Conservation (phyloP, 495 filamentous ascomycete genomes). For the Pyrenula massariospora region DNA sequence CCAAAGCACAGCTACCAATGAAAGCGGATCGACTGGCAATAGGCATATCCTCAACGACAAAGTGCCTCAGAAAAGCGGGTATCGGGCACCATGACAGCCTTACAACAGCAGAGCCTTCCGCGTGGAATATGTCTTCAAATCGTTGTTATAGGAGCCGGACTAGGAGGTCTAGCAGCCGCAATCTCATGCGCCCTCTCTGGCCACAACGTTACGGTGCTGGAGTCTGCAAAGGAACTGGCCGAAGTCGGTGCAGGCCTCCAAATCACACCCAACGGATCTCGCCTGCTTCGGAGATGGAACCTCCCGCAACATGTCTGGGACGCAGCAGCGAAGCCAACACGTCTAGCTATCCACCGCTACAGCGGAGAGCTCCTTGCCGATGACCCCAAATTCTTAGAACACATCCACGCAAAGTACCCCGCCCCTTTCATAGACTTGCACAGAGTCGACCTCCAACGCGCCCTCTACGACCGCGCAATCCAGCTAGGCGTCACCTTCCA, state of each 20-base stretch:
- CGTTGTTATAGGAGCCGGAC: constrained; percentile 48
- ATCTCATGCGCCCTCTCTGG: constrained; percentile 47
- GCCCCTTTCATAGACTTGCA: constrained; percentile 48
- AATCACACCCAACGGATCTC: constrained; percentile 45
- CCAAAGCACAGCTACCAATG: too few species aligned
- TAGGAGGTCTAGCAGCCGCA: constrained; percentile 55
- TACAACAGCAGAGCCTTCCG: not conserved
- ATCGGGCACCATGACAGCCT: not conserved
- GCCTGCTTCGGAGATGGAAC: constrained; percentile 41
- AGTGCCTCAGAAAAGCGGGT: too few species aligned
- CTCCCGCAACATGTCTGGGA: constrained; percentile 21
- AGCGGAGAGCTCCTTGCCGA: constrained; percentile 39
- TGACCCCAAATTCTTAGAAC: constrained; percentile 31
- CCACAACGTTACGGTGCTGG: constrained; percentile 50
- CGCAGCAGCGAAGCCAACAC: constrained; percentile 36
- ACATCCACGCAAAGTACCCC: constrained; percentile 28
- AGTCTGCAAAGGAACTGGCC: constrained; percentile 47
- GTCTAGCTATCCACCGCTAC: constrained; percentile 47
- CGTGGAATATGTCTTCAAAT: constrained; percentile 8
- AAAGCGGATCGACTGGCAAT: too few species aligned
- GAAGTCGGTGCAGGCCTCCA: constrained; percentile 44
- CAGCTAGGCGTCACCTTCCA: constrained; percentile 40
- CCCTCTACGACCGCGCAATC: constrained; percentile 36
- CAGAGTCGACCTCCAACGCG: constrained; percentile 44
- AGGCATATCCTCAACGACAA: too few species aligned